These are phyloP conservation scores for Phaeomoniella chlamydospora DNA, from an alignment of 2,329 filamentous ascomycete genomes.

Conservation along the genomic window DNA sequence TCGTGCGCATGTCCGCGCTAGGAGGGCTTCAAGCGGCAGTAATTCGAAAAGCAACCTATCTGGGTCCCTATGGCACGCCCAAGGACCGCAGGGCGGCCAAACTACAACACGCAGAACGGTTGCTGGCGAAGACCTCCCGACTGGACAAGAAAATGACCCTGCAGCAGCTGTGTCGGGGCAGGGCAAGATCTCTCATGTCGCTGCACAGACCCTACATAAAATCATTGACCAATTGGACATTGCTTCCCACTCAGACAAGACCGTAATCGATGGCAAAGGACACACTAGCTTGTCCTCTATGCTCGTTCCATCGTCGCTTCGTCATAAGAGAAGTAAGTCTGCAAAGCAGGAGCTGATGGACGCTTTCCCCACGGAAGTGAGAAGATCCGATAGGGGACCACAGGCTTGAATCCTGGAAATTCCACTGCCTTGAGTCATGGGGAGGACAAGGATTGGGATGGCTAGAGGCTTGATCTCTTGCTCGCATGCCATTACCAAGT, in stretches of 20 bases:
- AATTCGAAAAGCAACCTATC: background rate
- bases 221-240: background rate
- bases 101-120: background rate
- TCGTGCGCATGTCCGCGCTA: background rate
- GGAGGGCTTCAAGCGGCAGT: background rate
- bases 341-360: background rate
- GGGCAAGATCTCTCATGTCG: background rate
- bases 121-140: background rate
- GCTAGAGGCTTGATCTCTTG: too few species aligned
- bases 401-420: too few species aligned
- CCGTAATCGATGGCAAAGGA: too few species aligned
- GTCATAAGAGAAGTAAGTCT: background rate
- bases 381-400: too few species aligned
- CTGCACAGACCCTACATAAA: background rate
- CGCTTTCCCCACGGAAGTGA: background rate
- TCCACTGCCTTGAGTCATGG: too few species aligned
- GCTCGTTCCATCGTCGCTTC: background rate
- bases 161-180: too few species aligned
- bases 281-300: too few species aligned
- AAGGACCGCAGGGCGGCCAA: background rate
- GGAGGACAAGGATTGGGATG: too few species aligned
- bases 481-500: too few species aligned
- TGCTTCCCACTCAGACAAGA: too few species aligned
- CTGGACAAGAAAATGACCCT: background rate
- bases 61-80: too few species aligned